Evolutionary conservation across 2,329 filamentous ascomycete species (phyloP).

Genomic region (Beauveria sp.): DNA sequence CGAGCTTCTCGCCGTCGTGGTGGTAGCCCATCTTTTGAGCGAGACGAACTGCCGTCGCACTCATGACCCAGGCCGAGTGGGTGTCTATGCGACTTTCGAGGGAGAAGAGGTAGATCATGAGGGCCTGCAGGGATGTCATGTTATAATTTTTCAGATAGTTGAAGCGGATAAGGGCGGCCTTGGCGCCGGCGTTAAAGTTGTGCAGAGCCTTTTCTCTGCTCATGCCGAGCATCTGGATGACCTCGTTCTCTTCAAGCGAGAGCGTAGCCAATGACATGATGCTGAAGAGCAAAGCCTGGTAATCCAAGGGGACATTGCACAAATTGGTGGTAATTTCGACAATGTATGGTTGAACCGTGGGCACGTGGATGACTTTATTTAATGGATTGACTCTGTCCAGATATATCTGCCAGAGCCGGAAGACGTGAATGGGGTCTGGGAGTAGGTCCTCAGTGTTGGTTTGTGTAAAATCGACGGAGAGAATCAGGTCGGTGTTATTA

Average conservation of each 20-base stretch:
- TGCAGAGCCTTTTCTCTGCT: slow-evolving; percentile 41
- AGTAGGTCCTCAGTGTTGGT: slow-evolving; percentile 45
- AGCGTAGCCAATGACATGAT: slow-evolving; percentile 57
- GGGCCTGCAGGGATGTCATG: slow-evolving; percentile 49
- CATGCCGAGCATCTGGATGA: slow-evolving; percentile 42
- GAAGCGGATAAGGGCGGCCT: slow-evolving; percentile 40
- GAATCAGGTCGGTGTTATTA: slow-evolving; percentile 42
- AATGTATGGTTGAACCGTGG: slow-evolving; percentile 57
- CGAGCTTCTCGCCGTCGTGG: slow-evolving; percentile 49
- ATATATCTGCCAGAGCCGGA: slow-evolving; percentile 67
- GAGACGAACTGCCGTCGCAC: slow-evolving; percentile 53
- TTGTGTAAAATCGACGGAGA: slow-evolving; percentile 32
- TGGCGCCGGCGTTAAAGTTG: slow-evolving; percentile 44
- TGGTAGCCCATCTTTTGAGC: slow-evolving; percentile 62
- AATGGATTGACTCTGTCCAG: slow-evolving; percentile 68
- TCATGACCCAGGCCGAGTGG: slow-evolving; percentile 53
- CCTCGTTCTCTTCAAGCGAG: slow-evolving; percentile 49
- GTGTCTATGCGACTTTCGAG: slow-evolving; percentile 51
- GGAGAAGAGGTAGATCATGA: slow-evolving; percentile 51
- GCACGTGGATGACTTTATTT: slow-evolving; percentile 64
- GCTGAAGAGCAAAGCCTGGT: slow-evolving; percentile 55
- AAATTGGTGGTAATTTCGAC: slow-evolving; percentile 54
- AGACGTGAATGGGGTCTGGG: slow-evolving; percentile 57
- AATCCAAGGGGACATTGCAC: slow-evolving; percentile 44
- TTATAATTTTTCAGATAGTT: slow-evolving; percentile 53